Evolutionary conservation across 192 early-diverging fungal genomes (phyloP).

Genomic region (Coemansia aciculifera): DNA sequence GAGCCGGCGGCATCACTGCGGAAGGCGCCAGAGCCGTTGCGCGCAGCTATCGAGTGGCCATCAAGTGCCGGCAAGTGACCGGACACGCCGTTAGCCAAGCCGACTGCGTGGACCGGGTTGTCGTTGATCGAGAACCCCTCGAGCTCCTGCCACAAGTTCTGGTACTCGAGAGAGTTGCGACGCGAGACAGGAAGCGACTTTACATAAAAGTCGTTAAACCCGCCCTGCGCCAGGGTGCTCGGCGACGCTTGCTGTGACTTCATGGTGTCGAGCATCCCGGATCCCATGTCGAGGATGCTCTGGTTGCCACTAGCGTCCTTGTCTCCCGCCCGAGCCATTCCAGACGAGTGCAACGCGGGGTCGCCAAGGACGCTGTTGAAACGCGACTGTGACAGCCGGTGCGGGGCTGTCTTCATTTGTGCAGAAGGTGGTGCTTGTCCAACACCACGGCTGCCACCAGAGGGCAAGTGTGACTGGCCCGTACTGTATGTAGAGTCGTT

Average conservation of each 20-base stretch:
- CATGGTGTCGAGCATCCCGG: conserved; percentile 45
- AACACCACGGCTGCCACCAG: not conserved
- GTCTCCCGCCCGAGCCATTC: conserved; percentile 17
- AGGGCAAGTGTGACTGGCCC: conserved; percentile 3
- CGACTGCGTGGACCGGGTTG: conserved; percentile 6
- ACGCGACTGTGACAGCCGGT: conserved; percentile 45
- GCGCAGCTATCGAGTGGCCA: conserved; percentile 35
- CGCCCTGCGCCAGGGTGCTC: conserved; percentile 23
- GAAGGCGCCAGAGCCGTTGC: conserved; percentile 40
- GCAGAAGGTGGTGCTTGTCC: conserved; percentile 6
- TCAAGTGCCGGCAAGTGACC: conserved; percentile 25
- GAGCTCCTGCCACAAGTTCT: conserved; percentile 53
- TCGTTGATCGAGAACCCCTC: conserved; percentile 50
- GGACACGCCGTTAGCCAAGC: not conserved
- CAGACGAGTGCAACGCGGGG: conserved; percentile 18
- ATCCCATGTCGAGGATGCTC: conserved; percentile 27
- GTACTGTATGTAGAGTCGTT: conserved; percentile 37
- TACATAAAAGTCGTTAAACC: conserved; percentile 47
- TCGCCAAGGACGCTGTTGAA: conserved; percentile 40
- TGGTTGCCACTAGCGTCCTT: conserved; percentile 12
- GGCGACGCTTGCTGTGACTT: conserved; percentile 56
- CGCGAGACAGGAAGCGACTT: conserved; percentile 69
- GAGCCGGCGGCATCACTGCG: conserved; percentile 15
- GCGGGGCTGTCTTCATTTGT: conserved; percentile 3
- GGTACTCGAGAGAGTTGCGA: conserved; percentile 70